phyloP scores from a whole-genome alignment of 73 alveolate genomes.

The Uronychia setigera region DNA sequence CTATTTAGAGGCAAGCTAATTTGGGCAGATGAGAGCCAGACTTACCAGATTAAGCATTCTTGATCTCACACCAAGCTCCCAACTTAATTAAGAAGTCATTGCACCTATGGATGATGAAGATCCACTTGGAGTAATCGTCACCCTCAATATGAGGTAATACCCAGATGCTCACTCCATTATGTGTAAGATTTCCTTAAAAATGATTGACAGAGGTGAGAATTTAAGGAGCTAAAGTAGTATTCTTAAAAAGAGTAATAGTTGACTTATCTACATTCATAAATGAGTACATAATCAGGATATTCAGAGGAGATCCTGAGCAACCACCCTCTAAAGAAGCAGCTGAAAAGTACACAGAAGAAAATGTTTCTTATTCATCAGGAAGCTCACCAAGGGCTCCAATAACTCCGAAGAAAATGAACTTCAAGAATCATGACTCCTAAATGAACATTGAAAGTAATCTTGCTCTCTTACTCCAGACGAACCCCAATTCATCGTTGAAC shows the following conservation, averaged over 20 bases:
- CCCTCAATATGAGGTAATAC: neutral
- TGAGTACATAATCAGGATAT: neutral
- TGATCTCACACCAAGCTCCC: neutral
- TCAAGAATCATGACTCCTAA: neutral
- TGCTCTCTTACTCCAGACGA: neutral
- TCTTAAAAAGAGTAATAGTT: neutral
- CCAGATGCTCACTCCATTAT: neutral
- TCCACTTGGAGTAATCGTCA: neutral
- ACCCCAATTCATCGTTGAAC: neutral
- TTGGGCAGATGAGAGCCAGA: too few relatives aligned
- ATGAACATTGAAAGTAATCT: neutral
- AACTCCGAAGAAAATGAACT: neutral
- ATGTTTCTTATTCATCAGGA: neutral
- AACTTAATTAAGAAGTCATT: neutral
- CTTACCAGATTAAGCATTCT: neutral
- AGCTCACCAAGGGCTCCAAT: neutral
- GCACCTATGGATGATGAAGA: neutral
- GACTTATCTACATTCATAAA: neutral
- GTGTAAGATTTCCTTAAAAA: neutral
- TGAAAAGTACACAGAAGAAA: neutral
- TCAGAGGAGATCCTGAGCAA: neutral
- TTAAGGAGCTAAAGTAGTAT: neutral
- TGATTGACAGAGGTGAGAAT: neutral
- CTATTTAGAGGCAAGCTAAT: too few relatives aligned
- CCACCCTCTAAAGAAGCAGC: neutral